These are phyloP conservation scores for Naematelia encephala DNA, from an alignment of 768 basidiomycete species.

Conservation along the genomic window DNA sequence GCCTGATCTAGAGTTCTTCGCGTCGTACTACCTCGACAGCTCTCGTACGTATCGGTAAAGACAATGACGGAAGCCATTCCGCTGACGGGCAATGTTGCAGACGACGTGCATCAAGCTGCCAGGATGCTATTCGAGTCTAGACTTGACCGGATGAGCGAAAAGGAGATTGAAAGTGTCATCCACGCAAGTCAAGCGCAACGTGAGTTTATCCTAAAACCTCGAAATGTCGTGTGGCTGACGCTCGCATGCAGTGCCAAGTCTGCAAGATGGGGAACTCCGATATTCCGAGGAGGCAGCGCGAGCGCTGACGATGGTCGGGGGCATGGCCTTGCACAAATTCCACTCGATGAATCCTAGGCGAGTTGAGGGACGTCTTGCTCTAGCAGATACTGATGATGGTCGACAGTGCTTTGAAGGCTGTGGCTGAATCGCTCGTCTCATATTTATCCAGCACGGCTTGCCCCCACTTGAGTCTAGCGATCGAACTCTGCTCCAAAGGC, in stretches of 20 bases:
- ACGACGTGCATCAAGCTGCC: conserved; percentile 72
- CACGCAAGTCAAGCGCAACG: conserved; percentile 51
- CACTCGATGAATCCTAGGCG: conserved; percentile 71
- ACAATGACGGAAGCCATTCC: too few relatives aligned
- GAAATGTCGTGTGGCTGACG: conserved; percentile 5
- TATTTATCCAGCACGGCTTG: conserved; percentile 69
- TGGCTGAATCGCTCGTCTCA: conserved; percentile 73
- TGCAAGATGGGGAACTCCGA: conserved; percentile 62
- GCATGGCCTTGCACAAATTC: conserved; percentile 75
- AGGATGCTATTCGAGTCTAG: conserved; percentile 73
- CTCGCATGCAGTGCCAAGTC: conserved; percentile 34
- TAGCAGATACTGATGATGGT: not conserved
- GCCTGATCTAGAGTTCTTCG: conserved; percentile 71
- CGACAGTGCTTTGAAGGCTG: conserved; percentile 70
- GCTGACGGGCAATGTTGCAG: conserved; percentile 49
- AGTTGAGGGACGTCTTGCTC: conserved; percentile 12
- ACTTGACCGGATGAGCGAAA: conserved; percentile 65
- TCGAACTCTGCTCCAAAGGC: conserved; percentile 85
- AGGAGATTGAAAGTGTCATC: conserved; percentile 60
- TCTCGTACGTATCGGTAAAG: conserved; percentile 57
- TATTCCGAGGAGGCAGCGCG: conserved; percentile 62
- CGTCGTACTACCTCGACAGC: conserved; percentile 70
- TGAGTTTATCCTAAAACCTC: conserved; percentile 11
- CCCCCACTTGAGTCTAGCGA: conserved; percentile 65
- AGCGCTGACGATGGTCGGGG: conserved; percentile 76